Conservation (phyloP, 2,329 filamentous ascomycete species). For the Curvularia sp. region DNA sequence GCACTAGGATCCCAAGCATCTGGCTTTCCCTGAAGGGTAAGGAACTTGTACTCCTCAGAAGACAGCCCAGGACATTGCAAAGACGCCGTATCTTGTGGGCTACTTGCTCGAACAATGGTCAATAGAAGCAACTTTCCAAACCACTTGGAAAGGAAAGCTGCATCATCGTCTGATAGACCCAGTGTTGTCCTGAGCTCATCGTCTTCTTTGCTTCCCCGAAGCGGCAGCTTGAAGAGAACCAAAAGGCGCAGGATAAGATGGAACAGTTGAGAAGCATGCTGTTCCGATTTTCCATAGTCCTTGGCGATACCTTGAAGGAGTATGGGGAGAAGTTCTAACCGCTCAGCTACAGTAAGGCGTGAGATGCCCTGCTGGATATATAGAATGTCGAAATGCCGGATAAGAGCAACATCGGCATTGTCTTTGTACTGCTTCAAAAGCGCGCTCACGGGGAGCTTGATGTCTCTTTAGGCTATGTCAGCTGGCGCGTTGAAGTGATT, state of each 20-base stretch:
- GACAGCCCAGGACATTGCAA: constrained; percentile 67
- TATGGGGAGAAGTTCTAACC: constrained; percentile 74
- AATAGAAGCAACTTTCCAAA: constrained; percentile 80
- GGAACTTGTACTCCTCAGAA: constrained; percentile 70
- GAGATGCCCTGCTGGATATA: constrained; percentile 87
- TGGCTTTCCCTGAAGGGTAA: constrained; percentile 70
- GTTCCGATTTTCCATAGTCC: constrained; percentile 62
- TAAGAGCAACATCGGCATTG: constrained; percentile 68
- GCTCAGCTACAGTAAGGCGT: constrained; percentile 66
- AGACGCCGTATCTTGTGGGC: constrained; percentile 48
- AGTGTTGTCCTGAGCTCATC: constrained; percentile 68
- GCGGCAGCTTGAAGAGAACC: constrained; percentile 72
- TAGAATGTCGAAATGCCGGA: constrained; percentile 86
- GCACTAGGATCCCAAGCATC: constrained; percentile 70
- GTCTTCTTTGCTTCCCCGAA: constrained; percentile 81
- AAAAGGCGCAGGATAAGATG: constrained; percentile 82
- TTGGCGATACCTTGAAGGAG: constrained; percentile 71
- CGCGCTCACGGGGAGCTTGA: constrained; percentile 83
- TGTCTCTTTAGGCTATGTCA: constrained; percentile 50
- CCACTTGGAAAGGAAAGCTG: constrained; percentile 74
- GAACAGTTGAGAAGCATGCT: constrained; percentile 72
- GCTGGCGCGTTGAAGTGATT: constrained; percentile 1
- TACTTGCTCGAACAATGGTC: constrained; percentile 49
- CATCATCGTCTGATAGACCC: constrained; percentile 73
- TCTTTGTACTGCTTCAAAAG: constrained; percentile 91